Conservation (phyloP, 345 rosid species). For the Luvunga scandens region DNA sequence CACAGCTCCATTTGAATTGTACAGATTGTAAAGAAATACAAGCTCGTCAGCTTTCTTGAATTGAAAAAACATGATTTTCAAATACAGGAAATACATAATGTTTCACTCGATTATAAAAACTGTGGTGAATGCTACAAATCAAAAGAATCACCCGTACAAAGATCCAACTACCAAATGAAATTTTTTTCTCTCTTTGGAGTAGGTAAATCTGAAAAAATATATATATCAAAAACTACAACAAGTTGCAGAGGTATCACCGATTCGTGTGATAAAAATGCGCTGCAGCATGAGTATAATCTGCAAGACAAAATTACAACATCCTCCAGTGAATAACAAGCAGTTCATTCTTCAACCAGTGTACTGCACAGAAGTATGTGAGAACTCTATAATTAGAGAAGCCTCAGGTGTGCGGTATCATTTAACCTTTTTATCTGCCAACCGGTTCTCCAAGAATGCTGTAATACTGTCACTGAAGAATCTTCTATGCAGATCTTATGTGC, state of each 20-base stretch:
- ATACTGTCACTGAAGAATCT: conserved; percentile 85
- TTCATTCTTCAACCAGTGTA: conserved; percentile 6
- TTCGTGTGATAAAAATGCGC: conserved; percentile 5
- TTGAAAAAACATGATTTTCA: conserved; percentile 21
- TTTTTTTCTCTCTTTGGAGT: conserved; percentile 20
- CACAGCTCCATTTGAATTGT: not conserved
- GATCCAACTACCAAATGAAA: conserved; percentile 25
- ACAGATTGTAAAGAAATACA: not conserved
- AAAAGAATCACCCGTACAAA: conserved; percentile 39
- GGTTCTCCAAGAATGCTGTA: conserved; percentile 75
- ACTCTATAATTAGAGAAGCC: conserved; percentile 59
- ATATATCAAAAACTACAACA: conserved; percentile 34
- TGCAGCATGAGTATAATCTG: conserved; percentile 14
- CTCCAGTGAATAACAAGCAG: conserved; percentile 14
- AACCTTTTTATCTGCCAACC: conserved; percentile 94
- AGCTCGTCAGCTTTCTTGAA: conserved; percentile 3
- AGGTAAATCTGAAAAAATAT: conserved; percentile 25
- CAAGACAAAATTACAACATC: conserved; percentile 5
- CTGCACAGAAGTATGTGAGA: not conserved
- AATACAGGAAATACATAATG: conserved; percentile 15
- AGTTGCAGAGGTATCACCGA: conserved; percentile 8
- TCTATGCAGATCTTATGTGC: conserved; percentile 72
- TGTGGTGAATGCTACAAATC: conserved; percentile 29
- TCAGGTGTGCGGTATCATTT: conserved; percentile 85
- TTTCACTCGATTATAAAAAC: conserved; percentile 25